Conservation (phyloP, 768 basidiomycete genomes). For the Coprinopsis sp. region DNA sequence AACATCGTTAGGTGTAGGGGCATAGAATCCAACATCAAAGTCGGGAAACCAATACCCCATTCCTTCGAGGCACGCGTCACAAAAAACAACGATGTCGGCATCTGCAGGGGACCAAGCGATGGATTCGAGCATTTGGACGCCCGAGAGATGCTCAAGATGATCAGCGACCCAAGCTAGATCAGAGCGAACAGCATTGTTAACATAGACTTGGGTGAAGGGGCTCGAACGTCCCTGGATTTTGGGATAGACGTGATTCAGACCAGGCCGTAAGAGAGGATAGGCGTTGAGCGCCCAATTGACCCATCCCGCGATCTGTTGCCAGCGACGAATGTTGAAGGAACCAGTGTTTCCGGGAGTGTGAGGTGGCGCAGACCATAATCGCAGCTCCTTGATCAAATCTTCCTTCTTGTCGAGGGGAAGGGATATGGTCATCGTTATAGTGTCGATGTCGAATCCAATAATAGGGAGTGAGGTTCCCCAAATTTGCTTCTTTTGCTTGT, state of each 20-base stretch:
- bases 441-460: conserved; percentile 36
- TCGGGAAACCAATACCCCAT: conserved; percentile 28
- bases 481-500: conserved; percentile 35
- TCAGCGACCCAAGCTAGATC: conserved; percentile 31
- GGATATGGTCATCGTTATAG: conserved; percentile 25
- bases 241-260: conserved; percentile 26
- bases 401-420: conserved; percentile 11
- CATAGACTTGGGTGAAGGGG: conserved; percentile 13
- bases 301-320: conserved; percentile 29
- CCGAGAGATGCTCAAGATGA: conserved; percentile 16
- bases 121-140: conserved; percentile 20
- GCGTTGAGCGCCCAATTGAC: conserved; percentile 39
- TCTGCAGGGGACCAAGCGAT: conserved; percentile 9
- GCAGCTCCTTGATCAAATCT: conserved; percentile 7
- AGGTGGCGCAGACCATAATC: neutral
- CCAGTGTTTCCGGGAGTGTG: too few species aligned
- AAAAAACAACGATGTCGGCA: conserved; percentile 14
- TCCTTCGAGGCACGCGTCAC: conserved; percentile 22
- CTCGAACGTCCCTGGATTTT: conserved; percentile 28
- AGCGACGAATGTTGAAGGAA: too few species aligned
- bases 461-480: conserved; percentile 26
- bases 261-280: conserved; percentile 30
- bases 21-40: conserved; percentile 18
- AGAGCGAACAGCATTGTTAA: conserved; percentile 22
- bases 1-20: neutral